phyloP scores from a whole-genome alignment of 169 alveolate species.

The Plasmodium vivax region DNA sequence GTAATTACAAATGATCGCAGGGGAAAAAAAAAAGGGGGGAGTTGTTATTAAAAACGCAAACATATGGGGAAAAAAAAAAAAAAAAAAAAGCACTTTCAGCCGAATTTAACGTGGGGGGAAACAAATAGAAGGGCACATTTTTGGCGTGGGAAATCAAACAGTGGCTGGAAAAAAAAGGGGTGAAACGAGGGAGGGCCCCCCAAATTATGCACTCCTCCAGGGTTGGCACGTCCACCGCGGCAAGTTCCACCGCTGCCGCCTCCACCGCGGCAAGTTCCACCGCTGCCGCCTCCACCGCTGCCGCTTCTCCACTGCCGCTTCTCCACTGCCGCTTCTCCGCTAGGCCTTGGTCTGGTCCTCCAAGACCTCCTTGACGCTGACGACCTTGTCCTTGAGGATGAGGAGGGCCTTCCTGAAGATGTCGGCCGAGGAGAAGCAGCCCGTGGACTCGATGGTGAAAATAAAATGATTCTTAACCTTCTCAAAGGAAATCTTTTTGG shows the following conservation, averaged over 20 bases:
- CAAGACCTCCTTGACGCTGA: constrained; percentile 71
- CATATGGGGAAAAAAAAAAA: neutral
- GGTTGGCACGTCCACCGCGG: neutral
- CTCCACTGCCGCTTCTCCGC: neutral
- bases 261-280: neutral
- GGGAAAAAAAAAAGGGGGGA: neutral
- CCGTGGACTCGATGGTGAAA: constrained; percentile 88
- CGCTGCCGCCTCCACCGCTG: neutral
- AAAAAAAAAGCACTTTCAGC: neutral
- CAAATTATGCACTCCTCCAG: neutral
- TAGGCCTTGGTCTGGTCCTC: constrained; percentile 11
- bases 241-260: neutral
- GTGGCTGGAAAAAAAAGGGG: neutral
- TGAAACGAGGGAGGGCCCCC: neutral
- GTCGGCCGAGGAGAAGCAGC: constrained; percentile 83
- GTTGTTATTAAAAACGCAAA: neutral
- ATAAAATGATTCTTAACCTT: constrained; percentile 90
- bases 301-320: no score
- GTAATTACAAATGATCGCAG: neutral
- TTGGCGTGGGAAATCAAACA: neutral
- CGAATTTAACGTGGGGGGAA: neutral
- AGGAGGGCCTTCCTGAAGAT: constrained; percentile 79
- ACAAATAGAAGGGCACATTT: neutral
- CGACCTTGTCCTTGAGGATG: constrained; percentile 75
- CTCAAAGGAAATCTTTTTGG: constrained; percentile 81